These are phyloP conservation scores for Claviceps paspali DNA, from an alignment of 2,329 filamentous ascomycete genomes.

Conservation along the genomic window DNA sequence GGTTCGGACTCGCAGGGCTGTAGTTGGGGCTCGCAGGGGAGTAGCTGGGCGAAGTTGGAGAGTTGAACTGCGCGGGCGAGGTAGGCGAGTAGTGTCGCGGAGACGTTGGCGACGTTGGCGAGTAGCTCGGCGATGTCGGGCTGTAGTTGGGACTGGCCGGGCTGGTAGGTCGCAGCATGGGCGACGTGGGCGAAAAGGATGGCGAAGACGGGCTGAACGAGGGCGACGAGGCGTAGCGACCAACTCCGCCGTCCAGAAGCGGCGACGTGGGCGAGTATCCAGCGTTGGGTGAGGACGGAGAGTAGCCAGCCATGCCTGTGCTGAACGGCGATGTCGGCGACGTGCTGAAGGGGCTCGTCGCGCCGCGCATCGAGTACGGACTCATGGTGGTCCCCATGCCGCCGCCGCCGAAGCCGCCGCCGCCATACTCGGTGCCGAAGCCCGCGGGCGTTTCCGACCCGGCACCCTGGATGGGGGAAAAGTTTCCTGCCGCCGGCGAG, in stretches of 20 bases:
- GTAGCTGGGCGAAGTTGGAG: slow-evolving; percentile 60
- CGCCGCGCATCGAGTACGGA: slow-evolving; percentile 45
- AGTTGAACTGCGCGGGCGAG: slow-evolving; percentile 59
- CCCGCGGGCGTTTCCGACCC: slow-evolving; percentile 57
- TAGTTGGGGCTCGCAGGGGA: slow-evolving; percentile 57
- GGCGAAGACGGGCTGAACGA: slow-evolving; percentile 49
- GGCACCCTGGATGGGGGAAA: slow-evolving; percentile 63
- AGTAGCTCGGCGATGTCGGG: slow-evolving; percentile 51
- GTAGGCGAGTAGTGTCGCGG: slow-evolving; percentile 49
- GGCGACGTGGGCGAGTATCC: slow-evolving; percentile 67
- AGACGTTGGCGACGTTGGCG: slow-evolving; percentile 43
- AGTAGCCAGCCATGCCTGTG: slow-evolving; percentile 45
- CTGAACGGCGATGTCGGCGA: slow-evolving; percentile 52
- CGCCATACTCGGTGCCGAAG: slow-evolving; percentile 47
- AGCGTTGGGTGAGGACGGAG: slow-evolving; percentile 59
- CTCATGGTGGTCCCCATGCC: slow-evolving; percentile 38
- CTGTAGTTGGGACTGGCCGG: slow-evolving; percentile 46
- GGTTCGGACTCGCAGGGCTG: slow-evolving; percentile 50
- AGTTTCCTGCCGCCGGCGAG: slow-evolving; percentile 48
- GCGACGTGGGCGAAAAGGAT: slow-evolving; percentile 48
- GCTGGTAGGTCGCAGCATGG: slow-evolving; percentile 38
- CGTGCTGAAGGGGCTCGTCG: slow-evolving; percentile 62
- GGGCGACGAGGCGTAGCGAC: slow-evolving; percentile 41
- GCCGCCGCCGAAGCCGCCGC: slow-evolving; percentile 29
- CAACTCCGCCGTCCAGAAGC: slow-evolving; percentile 36